Base-by-base conservation (phyloP, 148 eudicot species). In the Camellia japonica region DNA sequence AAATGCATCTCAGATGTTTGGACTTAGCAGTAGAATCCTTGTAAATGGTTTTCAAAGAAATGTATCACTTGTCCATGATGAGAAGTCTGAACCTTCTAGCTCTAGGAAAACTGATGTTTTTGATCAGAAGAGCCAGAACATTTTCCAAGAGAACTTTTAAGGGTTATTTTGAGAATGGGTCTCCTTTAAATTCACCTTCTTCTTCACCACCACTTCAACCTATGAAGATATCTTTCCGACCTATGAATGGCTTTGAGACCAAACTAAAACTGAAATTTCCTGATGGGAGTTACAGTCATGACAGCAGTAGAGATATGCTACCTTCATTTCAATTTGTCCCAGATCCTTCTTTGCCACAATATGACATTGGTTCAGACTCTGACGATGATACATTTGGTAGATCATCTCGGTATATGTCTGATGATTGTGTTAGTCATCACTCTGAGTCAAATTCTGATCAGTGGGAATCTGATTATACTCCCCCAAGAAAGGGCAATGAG, bases 241-340 rank as follows among this genome's bases (percentile, higher is more conserved):
- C 99, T 56, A 80, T 87, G 59, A 80, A 86, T 82, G 85, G 91
- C 6, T 87, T 84, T 79, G 92, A 91, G 75, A 79, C 87, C 63
- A 90, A 86, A 78, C 87, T 97, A 44, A 91, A 91, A 69, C 86
- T 97, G 81, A 87, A 86, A 78, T 94, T 92, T 81, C 94, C 98
- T 19, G 93, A 97, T 80, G 92, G 93, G 64, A 85, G 72, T 56
- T 77, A 73, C 80, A 74, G 78, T 68, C 85, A 82, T 80, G 97
- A 87, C 75, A 82, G 80, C 66, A 76, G 81, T 76, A 56, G 83
- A 52, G 95, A 92, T 80, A 74, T 88, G 75, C 89, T 92, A 82
- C 97, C 97, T 82, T 89, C 98, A 61, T 97, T 97, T 85, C 99
- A 94, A 83, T 85, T 97, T 88, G 93, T 97, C 52, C 97, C 98